These are phyloP conservation scores for Amphicarpaea edgeworthii DNA, from an alignment of 306 rosid species.

Conservation along the genomic window DNA sequence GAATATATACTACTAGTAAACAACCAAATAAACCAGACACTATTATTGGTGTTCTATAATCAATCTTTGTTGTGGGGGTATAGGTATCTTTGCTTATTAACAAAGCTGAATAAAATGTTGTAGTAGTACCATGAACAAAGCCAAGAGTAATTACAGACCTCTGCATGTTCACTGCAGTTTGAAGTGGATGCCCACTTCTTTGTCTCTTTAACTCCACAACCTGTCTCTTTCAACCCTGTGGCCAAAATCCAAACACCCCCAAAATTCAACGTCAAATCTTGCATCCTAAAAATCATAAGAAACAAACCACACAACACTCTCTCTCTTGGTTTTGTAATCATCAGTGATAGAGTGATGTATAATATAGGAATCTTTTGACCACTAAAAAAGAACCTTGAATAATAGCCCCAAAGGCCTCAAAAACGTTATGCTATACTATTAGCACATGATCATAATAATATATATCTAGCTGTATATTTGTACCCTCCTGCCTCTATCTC, in stretches of 20 bases:
- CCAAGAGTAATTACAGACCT: conserved; percentile 60
- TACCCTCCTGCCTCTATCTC: conserved; percentile 4
- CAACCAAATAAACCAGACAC: conserved; percentile 19
- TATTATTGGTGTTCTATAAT: conserved; percentile 26
- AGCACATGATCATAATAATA: conserved; percentile 17
- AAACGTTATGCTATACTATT: background rate
- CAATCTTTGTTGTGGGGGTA: too few relatives aligned
- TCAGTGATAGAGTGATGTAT: conserved; percentile 31
- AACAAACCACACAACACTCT: background rate
- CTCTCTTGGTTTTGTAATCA: conserved; percentile 32
- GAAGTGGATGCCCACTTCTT: conserved; percentile 65
- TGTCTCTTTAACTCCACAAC: conserved; percentile 64
- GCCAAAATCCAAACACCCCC: conserved; percentile 49
- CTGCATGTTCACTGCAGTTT: conserved; percentile 55
- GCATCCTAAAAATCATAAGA: conserved; percentile 22
- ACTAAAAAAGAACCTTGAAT: conserved; percentile 38
- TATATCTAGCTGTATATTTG: conserved; percentile 29
- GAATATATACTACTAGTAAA: too few relatives aligned
- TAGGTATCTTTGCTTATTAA: conserved; percentile 48
- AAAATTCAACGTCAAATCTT: conserved; percentile 46
- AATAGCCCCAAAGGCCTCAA: conserved; percentile 15
- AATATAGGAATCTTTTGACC: conserved; percentile 50
- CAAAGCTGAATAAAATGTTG: conserved; percentile 48
- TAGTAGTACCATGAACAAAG: conserved; percentile 42
- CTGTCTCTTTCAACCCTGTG: conserved; percentile 63